Conservation (phyloP, 345 rosid species). For the Arabis alpina region DNA sequence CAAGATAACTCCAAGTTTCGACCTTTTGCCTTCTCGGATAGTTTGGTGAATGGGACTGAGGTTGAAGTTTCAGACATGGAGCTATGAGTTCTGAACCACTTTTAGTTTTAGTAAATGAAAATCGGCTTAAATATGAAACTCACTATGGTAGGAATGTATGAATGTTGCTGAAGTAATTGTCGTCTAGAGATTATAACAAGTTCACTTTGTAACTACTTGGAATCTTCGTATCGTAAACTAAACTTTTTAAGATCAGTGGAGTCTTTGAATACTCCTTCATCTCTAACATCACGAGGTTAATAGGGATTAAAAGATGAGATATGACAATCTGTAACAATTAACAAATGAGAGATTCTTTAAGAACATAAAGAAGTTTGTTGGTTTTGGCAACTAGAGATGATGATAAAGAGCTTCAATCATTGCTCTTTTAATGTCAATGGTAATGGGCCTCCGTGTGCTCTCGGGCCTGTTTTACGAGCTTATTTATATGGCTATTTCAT, state of each 20-base stretch:
- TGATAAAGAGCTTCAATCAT: too few species aligned
- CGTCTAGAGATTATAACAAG: conserved; percentile 32
- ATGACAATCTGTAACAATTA: neutral
- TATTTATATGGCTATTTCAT: too few species aligned
- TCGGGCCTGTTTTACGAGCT: too few species aligned
- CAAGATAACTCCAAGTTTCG: conserved; percentile 34
- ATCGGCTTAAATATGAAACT: conserved; percentile 20
- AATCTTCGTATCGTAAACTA: conserved; percentile 13
- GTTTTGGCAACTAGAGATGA: too few species aligned
- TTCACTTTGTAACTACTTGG: conserved; percentile 6
- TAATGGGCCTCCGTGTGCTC: too few species aligned
- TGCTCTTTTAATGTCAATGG: too few species aligned
- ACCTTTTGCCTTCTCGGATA: conserved; percentile 42
- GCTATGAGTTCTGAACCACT: conserved; percentile 22
- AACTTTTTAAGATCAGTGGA: neutral
- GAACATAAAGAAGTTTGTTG: neutral
- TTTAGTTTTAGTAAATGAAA: neutral
- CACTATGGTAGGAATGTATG: conserved; percentile 10
- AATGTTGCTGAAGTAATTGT: conserved; percentile 20
- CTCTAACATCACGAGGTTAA: neutral
- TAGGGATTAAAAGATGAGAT: neutral
- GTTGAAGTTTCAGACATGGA: conserved; percentile 53
- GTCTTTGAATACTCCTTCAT: neutral
- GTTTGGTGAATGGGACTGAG: conserved; percentile 51
- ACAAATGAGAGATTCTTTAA: neutral